Base-by-base conservation (phyloP, 2,329 filamentous ascomycete species). In the Hypoxylon sp. region DNA sequence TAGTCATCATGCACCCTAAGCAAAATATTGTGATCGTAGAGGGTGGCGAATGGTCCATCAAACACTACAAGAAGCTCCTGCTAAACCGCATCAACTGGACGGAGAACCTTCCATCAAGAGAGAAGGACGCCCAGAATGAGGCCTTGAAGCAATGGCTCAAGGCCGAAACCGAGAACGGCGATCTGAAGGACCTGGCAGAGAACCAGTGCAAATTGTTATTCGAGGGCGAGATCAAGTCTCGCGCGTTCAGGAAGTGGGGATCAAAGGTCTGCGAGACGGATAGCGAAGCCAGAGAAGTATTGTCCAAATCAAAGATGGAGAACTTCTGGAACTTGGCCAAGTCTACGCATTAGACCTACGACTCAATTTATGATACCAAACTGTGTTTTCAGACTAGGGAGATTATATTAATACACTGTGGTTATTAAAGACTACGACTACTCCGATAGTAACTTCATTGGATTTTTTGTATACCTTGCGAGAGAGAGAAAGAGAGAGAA, bases 321-420 rank as follows among this genome's bases (percentile, higher is more conserved):
- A 96, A 88, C 64, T 93, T 99, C 67, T 99, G 94, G 94, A 88
- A 88, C 7, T 74, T 94, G 62, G 93, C 92, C 0, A 96, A 95
- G 78, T 90, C 65, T 27, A 62, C 59, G 7, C 48, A 44, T 16
- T 67, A 62, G 40, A 31, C n/a, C n/a, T n/a, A n/a, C n/a, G n/a
- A n/a, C n/a, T 35, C 30, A 27, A 19, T 29, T 19, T 11, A 16
- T 35, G 35, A 31, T 20, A n/a, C n/a, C n/a, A n/a, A n/a, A n/a
- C n/a, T 25, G 30, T 17, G 12, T 3, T 32, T 27, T 13, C 26
- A 27, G 12, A 26, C 15, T 42, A 23, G 45, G 44, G 23, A 43
- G 16, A 43, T 49, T 58, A 38, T 58, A 55, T 41, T 40, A 51
- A 26, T 36, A 49, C 12, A 25, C 23, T 7, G 3, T 12, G 25